Percentiles rank a stretch among this genome's conserved stretches.
Conservation (phyloP, 2,329 filamentous ascomycete genomes). For the Hypoxylon sp. region DNA sequence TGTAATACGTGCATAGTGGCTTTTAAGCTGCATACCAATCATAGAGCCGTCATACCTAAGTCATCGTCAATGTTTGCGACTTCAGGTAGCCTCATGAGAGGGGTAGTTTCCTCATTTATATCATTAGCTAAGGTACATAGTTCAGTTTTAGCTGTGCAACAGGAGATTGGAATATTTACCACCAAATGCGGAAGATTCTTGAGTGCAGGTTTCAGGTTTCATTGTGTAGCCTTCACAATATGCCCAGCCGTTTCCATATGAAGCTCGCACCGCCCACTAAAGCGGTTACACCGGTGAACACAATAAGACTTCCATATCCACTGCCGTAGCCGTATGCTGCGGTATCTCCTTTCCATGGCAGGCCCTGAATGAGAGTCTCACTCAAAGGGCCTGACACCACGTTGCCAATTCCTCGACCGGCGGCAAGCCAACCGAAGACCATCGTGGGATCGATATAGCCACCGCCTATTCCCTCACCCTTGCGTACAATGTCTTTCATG, state of each 20-base stretch:
- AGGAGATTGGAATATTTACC: neutral
- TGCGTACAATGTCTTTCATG: slow-evolving; percentile 58
- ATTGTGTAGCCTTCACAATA: slow-evolving; percentile 33
- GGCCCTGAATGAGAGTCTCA: slow-evolving; percentile 61
- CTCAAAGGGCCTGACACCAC: slow-evolving; percentile 68
- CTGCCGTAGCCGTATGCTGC: slow-evolving; percentile 60
- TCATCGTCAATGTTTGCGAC: neutral
- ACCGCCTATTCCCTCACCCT: slow-evolving; percentile 37
- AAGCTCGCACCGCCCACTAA: slow-evolving; percentile 60
- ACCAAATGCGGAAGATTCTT: neutral
- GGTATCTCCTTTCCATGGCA: slow-evolving; percentile 57
- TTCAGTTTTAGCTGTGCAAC: neutral
- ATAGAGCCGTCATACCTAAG: neutral
- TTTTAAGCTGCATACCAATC: slow-evolving; percentile 1
- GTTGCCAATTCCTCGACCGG: slow-evolving; percentile 71
- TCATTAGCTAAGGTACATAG: neutral
- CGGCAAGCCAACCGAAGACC: slow-evolving; percentile 68
- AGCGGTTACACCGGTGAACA: slow-evolving; percentile 68
- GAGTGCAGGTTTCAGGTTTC: neutral
- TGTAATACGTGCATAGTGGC: neutral
- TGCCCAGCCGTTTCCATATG: slow-evolving; percentile 53
- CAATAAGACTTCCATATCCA: slow-evolving; percentile 64
- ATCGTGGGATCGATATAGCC: slow-evolving; percentile 60
- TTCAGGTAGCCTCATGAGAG: neutral
- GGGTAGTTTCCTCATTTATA: no score